These are phyloP conservation scores for Endothia cerciana DNA, from an alignment of 2,329 filamentous ascomycete genomes.

Conservation along the genomic window DNA sequence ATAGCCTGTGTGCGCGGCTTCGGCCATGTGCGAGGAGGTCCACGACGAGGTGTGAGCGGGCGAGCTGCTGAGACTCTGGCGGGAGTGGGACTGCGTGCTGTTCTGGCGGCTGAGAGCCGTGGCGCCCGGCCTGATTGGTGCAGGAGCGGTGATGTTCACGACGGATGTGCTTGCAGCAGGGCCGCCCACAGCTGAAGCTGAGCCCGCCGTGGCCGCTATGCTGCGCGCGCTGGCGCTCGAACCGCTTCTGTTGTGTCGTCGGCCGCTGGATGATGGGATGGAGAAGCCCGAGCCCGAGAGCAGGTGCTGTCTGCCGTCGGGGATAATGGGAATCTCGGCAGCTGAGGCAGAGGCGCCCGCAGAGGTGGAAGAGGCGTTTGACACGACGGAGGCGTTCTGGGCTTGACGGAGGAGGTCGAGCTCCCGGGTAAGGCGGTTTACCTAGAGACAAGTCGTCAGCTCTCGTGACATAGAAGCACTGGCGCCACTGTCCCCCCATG, in stretches of 20 bases:
- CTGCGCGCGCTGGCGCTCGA: constrained; percentile 61
- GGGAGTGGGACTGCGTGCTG: constrained; percentile 52
- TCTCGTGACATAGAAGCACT: not conserved
- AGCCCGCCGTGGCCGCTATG: constrained; percentile 49
- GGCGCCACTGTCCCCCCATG: not conserved
- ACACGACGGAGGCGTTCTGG: constrained; percentile 68
- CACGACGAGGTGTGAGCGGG: constrained; percentile 52
- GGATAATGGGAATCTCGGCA: constrained; percentile 51
- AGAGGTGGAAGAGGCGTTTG: constrained; percentile 66
- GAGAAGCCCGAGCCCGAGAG: constrained; percentile 62
- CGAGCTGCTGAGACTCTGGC: constrained; percentile 55
- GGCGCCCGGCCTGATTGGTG: constrained; percentile 45
- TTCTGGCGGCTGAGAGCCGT: constrained; percentile 57
- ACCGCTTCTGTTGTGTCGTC: constrained; percentile 61
- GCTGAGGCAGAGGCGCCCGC: constrained; percentile 55
- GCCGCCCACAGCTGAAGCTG: constrained; percentile 39
- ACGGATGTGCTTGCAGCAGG: constrained; percentile 40
- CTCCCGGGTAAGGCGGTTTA: constrained; percentile 91
- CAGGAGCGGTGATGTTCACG: constrained; percentile 50
- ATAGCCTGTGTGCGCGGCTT: constrained; percentile 39
- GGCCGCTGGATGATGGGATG: constrained; percentile 54
- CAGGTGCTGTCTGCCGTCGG: constrained; percentile 47
- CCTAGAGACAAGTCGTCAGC: constrained; percentile 51
- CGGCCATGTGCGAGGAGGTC: constrained; percentile 48
- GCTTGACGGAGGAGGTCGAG: constrained; percentile 78